These are phyloP conservation scores for Aspergillus udagawae DNA, from an alignment of 2,329 filamentous ascomycete genomes.

Conservation along the genomic window DNA sequence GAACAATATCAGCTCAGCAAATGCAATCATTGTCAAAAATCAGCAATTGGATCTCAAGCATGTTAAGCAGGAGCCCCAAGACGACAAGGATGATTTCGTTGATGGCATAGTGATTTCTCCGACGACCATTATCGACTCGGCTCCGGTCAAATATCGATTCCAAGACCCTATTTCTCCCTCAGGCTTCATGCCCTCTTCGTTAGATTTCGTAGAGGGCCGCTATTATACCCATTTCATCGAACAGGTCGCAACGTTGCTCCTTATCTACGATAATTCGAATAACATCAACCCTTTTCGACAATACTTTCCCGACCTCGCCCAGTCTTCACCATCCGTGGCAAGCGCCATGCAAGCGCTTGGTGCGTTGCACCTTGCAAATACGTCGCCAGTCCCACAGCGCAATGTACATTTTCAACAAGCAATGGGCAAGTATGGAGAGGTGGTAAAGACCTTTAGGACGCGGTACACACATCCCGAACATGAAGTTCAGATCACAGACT, in stretches of 20 bases:
- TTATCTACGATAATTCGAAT: constrained; percentile 34
- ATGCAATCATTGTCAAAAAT: neutral
- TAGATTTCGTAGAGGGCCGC: constrained; percentile 24
- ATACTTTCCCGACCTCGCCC: constrained; percentile 31
- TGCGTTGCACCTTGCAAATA: constrained; percentile 40
- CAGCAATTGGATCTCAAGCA: constrained; percentile 1
- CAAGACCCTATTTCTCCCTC: constrained; percentile 20
- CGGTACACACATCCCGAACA: constrained; percentile 23
- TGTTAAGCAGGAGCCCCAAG: constrained; percentile 10
- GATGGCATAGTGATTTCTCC: constrained; percentile 26
- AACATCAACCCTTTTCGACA: constrained; percentile 36
- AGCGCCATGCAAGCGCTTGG: constrained; percentile 39
- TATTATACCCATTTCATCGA: constrained; percentile 37
- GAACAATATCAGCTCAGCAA: neutral
- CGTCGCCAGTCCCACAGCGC: constrained; percentile 28
- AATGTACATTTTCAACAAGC: constrained; percentile 35
- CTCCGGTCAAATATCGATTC: constrained; percentile 21
- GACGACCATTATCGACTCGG: constrained; percentile 15
- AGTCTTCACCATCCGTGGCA: constrained; percentile 31
- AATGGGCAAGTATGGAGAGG: constrained; percentile 36
- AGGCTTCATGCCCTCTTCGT: constrained; percentile 11
- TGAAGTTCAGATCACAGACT: constrained; percentile 25
- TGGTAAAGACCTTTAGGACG: constrained; percentile 31
- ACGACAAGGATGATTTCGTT: constrained; percentile 7
- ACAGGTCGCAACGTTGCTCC: constrained; percentile 29